Evolutionary conservation across 352 stramenopile species (phyloP).

Genomic region (Phytophthora aleatoria): DNA sequence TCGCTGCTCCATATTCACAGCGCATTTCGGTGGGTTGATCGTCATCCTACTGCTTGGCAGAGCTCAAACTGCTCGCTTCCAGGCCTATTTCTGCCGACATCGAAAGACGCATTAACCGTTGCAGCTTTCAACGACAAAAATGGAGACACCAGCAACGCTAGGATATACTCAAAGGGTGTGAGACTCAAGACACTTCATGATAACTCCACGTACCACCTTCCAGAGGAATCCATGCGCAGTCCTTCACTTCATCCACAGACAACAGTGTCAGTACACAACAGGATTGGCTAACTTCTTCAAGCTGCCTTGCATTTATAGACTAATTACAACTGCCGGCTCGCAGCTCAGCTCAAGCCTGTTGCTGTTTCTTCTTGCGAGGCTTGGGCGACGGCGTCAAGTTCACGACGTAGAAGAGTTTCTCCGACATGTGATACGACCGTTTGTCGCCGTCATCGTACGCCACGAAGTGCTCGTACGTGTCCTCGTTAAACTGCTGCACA

Average conservation of each 20-base stretch:
- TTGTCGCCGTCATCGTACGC: conserved; percentile 89
- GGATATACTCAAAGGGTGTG: not conserved
- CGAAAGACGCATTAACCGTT: conserved; percentile 9
- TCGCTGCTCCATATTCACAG: conserved; percentile 87
- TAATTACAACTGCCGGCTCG: conserved; percentile 25
- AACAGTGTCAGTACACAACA: conserved; percentile 21
- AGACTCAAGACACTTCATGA: not conserved
- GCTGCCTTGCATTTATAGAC: conserved; percentile 25
- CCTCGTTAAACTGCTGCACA: conserved; percentile 81
- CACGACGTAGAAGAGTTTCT: conserved; percentile 89
- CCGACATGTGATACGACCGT: conserved; percentile 88
- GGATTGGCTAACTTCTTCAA: conserved; percentile 21
- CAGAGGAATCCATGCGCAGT: not conserved
- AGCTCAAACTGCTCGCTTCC: conserved; percentile 9
- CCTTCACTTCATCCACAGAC: conserved; percentile 16
- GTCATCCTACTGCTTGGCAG: conserved; percentile 43
- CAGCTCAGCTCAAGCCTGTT: conserved; percentile 23
- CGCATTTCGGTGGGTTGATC: conserved; percentile 81
- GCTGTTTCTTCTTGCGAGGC: conserved; percentile 32
- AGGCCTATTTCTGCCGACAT: conserved; percentile 22
- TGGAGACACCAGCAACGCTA: not conserved
- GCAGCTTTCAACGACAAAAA: conserved; percentile 21
- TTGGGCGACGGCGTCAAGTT: conserved; percentile 40
- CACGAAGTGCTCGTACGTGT: conserved; percentile 83
- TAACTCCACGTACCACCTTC: conserved; percentile 4